Percentiles rank a stretch among this genome's conserved stretches.
These are phyloP conservation scores for Colletotrichum agaves DNA, from an alignment of 2,329 filamentous ascomycete genomes.

Conservation along the genomic window DNA sequence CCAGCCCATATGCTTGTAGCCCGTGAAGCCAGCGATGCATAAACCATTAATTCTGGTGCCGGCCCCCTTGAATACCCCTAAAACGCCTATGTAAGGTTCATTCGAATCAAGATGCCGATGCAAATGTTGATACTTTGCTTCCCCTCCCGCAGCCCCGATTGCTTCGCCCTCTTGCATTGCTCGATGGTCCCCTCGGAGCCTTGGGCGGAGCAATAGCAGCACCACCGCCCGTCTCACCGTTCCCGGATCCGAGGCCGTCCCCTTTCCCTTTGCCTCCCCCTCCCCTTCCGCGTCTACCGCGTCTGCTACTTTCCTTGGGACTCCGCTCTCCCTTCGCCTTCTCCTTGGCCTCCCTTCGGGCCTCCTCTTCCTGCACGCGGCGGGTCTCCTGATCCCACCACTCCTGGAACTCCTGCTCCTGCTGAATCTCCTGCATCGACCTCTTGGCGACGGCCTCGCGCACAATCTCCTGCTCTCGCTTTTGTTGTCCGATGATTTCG, in stretches of 20 bases:
- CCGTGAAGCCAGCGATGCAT: neutral
- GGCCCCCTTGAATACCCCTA: neutral
- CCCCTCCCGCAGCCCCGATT: slow-evolving; percentile 29
- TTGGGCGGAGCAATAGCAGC: neutral
- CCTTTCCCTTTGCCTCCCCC: slow-evolving; percentile 40
- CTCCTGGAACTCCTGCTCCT: slow-evolving; percentile 95
- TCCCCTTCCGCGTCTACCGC: slow-evolving; percentile 41
- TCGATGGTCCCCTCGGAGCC: slow-evolving; percentile 9
- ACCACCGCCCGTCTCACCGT: neutral
- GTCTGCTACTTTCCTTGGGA: slow-evolving; percentile 28
- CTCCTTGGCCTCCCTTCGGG: slow-evolving; percentile 52
- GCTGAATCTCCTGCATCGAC: slow-evolving; percentile 92
- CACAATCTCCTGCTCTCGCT: slow-evolving; percentile 83
- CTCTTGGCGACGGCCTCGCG: slow-evolving; percentile 88
- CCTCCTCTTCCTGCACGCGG: slow-evolving; percentile 73
- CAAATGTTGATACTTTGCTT: slow-evolving; percentile 24
- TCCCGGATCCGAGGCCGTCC: neutral
- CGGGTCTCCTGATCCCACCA: slow-evolving; percentile 93
- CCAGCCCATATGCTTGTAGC: neutral
- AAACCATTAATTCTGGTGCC: slow-evolving; percentile 6
- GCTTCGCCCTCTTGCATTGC: slow-evolving; percentile 22
- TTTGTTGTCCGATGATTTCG: slow-evolving; percentile 90
- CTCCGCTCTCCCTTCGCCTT: slow-evolving; percentile 56
- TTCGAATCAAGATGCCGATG: slow-evolving; percentile 8
- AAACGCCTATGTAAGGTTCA: neutral